Evolutionary conservation across 192 early-diverging fungal species (phyloP).

Genomic region (Umbelopsis vinacea): DNA sequence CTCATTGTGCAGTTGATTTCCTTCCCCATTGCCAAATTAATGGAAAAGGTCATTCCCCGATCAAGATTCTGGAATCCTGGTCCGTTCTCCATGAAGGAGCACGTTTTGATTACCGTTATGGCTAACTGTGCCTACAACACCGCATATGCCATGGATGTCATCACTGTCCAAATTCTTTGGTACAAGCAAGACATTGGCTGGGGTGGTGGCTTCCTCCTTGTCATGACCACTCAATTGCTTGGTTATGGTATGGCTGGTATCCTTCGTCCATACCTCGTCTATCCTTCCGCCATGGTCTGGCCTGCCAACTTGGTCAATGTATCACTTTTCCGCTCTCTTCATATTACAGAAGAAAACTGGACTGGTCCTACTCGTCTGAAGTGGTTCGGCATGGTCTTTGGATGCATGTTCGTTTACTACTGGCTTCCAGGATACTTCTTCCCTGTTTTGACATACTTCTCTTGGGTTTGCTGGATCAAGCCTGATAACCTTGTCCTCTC

Average conservation of each 20-base stretch:
- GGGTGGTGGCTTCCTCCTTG: conserved; percentile 54
- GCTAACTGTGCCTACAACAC: conserved; percentile 52
- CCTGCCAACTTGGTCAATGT: conserved; percentile 77
- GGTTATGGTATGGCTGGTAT: conserved; percentile 69
- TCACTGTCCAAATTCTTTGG: conserved; percentile 60
- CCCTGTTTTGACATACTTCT: conserved; percentile 49
- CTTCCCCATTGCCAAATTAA: conserved; percentile 49
- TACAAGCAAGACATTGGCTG: conserved; percentile 59
- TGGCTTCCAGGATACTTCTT: conserved; percentile 65
- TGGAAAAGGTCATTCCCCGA: conserved; percentile 48
- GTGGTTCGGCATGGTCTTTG: conserved; percentile 62
- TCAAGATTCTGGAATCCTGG: conserved; percentile 61
- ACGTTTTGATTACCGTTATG: conserved; percentile 61
- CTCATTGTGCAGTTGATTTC: conserved; percentile 55
- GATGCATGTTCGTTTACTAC: conserved; percentile 57
- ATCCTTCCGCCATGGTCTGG: conserved; percentile 89
- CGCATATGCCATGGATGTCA: conserved; percentile 64
- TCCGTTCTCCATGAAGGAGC: conserved; percentile 72
- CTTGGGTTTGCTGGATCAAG: conserved; percentile 58
- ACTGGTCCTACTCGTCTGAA: conserved; percentile 51
- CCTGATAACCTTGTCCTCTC: conserved; percentile 46
- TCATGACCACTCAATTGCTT: conserved; percentile 54
- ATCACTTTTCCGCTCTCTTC: conserved; percentile 78
- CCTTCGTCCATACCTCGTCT: conserved; percentile 78
- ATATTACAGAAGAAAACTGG: conserved; percentile 39